phyloP scores from a whole-genome alignment of 1,284 basidiomycete genomes.

The Polyporus tsugae region DNA sequence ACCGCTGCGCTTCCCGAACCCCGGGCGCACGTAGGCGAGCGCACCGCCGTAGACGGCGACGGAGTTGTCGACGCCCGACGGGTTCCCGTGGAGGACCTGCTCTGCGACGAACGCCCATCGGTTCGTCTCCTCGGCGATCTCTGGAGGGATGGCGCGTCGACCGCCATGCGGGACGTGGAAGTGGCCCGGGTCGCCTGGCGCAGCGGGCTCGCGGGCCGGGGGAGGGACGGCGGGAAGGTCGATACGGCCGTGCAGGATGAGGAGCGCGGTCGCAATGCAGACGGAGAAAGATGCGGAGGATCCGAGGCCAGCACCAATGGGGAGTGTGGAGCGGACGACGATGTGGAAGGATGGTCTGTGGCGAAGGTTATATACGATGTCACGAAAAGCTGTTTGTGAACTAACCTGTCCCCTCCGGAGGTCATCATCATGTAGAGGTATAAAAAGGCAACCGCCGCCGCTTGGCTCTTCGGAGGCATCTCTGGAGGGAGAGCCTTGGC shows the following conservation, averaged over 20 bases:
- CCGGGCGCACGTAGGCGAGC: constrained; percentile 87
- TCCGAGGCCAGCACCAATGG: constrained; percentile 98
- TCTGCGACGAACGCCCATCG: constrained; percentile 95
- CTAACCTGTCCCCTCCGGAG: constrained; percentile 62
- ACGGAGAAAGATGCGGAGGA: constrained; percentile 96
- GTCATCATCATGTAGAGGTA: constrained; percentile 92
- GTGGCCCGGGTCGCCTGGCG: constrained; percentile 52
- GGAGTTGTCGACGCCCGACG: constrained; percentile 97
- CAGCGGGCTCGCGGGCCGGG: constrained; percentile 48
- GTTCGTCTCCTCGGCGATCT: constrained; percentile 83
- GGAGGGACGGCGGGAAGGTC: constrained; percentile 58
- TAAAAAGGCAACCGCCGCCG: constrained; percentile 86
- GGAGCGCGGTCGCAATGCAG: constrained; percentile 84
- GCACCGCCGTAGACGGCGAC: constrained; percentile 95
- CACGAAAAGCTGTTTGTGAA: constrained; percentile 23
- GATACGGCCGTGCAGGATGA: constrained; percentile 76
- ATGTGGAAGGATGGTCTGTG: constrained; percentile 80
- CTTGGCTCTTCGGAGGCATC: constrained; percentile 61
- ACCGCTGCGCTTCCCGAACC: constrained; percentile 78
- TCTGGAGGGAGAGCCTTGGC: constrained; percentile 57
- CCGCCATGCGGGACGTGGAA: constrained; percentile 71
- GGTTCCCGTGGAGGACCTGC: constrained; percentile 97
- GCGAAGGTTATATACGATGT: background rate
- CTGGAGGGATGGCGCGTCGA: constrained; percentile 65
- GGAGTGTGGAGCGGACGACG: constrained; percentile 89